Evolutionary conservation across 371 early-diverging fungal species (phyloP).

Genomic region (Lichtheimia ornata): DNA sequence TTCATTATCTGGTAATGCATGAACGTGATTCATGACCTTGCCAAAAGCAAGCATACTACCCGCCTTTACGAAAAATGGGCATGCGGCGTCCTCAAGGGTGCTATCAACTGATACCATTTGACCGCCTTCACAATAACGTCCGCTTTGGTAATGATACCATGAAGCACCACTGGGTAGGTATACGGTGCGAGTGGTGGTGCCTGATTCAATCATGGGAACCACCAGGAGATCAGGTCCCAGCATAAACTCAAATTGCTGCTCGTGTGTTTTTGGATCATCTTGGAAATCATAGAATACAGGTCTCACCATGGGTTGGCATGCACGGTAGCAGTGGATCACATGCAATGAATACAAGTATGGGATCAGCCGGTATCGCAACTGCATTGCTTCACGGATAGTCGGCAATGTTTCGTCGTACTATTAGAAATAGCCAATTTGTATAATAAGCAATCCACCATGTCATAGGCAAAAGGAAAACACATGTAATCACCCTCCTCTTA

Average conservation of each 20-base stretch:
- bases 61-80: conserved; percentile 37
- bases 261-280: conserved; percentile 40
- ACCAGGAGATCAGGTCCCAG: conserved; percentile 55
- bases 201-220: conserved; percentile 48
- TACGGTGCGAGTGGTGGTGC: conserved; percentile 23
- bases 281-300: conserved; percentile 59
- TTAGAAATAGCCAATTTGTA: neutral
- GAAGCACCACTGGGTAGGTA: conserved; percentile 35
- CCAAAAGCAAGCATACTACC: conserved; percentile 34
- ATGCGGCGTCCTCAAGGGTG: conserved; percentile 21
- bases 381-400: conserved; percentile 54
- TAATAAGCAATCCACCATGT: neutral
- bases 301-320: conserved; percentile 53
- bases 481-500: too few species aligned
- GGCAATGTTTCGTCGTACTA: conserved; percentile 47
- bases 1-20: conserved; percentile 27
- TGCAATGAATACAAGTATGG: conserved; percentile 60
- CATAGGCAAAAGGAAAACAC: neutral
- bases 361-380: conserved; percentile 54
- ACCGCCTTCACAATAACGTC: conserved; percentile 26
- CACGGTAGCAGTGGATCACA: conserved; percentile 29
- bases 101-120: conserved; percentile 23
- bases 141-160: conserved; percentile 49
- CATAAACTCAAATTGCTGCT: conserved; percentile 57
- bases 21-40: conserved; percentile 33